Percentiles rank a stretch among this genome's conserved stretches.
Evolutionary conservation across 176 grass and related monocot genomes (phyloP).

Genomic region (Aegilops umbellulata): DNA sequence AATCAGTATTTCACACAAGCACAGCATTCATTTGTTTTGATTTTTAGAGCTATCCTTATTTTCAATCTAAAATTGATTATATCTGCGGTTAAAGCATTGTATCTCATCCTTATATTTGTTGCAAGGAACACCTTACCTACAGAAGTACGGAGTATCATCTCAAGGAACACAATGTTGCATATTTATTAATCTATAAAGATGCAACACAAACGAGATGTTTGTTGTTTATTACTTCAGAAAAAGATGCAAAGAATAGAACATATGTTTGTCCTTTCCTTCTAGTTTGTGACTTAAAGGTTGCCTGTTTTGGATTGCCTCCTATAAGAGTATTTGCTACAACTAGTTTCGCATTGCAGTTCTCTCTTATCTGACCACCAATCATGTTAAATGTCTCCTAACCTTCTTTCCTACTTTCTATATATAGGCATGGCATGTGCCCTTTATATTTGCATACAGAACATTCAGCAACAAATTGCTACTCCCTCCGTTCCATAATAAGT

Average conservation of each 20-base stretch:
- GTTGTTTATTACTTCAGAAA: not conserved
- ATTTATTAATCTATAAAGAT: not conserved
- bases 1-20: not conserved
- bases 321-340: not conserved
- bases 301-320: not conserved
- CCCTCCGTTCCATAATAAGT: no score
- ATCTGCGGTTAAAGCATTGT: not conserved
- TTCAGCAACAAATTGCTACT: not conserved
- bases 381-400: not conserved
- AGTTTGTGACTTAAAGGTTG: not conserved
- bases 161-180: not conserved
- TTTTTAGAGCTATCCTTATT: not conserved
- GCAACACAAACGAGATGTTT: not conserved
- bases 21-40: not conserved
- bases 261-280: not conserved
- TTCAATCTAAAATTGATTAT: not conserved
- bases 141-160: not conserved
- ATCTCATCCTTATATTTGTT: not conserved
- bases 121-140: conserved; percentile 7
- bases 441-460: not conserved
- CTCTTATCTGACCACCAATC: not conserved
- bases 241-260: not conserved
- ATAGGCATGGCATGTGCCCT: not conserved
- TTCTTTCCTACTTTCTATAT: conserved; percentile 13
- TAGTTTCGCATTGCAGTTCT: not conserved